phyloP scores from a whole-genome alignment of 345 rosid species.

The Sapria himalayana region DNA sequence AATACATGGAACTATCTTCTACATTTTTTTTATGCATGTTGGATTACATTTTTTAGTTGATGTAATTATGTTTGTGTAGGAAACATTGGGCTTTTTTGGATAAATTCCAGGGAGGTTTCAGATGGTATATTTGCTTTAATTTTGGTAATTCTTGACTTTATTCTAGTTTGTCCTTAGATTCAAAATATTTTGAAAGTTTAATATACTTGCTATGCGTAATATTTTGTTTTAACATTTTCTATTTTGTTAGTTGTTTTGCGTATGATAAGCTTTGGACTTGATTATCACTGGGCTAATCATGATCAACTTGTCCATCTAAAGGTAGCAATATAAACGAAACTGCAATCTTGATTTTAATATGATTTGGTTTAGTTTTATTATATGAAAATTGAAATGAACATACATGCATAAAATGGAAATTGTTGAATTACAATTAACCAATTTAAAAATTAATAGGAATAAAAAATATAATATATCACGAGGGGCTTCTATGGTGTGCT shows the following conservation, averaged over 20 bases:
- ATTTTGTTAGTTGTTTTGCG: constrained; percentile 47
- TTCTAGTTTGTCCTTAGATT: neutral
- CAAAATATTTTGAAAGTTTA: too few species aligned
- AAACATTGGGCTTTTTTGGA: constrained; percentile 52
- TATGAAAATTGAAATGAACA: too few species aligned
- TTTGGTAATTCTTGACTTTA: constrained; percentile 32
- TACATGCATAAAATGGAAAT: too few species aligned
- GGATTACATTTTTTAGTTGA: constrained; percentile 3
- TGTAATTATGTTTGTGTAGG: constrained; percentile 16
- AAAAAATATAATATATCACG: too few species aligned
- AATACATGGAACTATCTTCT: too few species aligned
- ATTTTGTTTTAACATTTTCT: neutral
- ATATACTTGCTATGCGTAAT: neutral
- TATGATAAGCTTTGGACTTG: constrained; percentile 88
- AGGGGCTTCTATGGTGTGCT: too few species aligned
- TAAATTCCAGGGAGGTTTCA: constrained; percentile 61
- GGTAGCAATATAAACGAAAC: constrained; percentile 21
- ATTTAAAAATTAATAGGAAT: too few species aligned
- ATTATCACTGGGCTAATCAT: constrained; percentile 51
- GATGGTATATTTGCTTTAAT: constrained; percentile 96
- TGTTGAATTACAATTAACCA: too few species aligned
- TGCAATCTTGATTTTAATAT: too few species aligned
- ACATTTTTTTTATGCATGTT: too few species aligned
- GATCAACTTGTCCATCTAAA: constrained; percentile 44
- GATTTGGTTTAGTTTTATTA: too few species aligned